phyloP scores from a whole-genome alignment of 2,329 filamentous ascomycete species.

The Botrytis sinoallii region DNA sequence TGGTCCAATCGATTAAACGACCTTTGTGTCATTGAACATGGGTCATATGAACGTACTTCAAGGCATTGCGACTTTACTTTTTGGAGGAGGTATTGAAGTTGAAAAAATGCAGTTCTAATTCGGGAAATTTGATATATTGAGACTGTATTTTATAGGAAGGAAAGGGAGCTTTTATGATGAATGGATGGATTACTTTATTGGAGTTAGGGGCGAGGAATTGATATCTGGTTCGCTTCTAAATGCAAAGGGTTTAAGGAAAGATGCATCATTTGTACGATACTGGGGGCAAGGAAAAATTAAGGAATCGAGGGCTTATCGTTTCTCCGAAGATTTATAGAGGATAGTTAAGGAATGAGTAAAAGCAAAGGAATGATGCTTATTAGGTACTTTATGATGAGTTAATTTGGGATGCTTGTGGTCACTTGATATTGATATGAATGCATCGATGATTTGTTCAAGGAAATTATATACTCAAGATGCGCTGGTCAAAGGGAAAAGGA shows the following conservation, averaged over 20 bases:
- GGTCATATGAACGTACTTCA: not conserved
- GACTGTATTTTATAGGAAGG: not conserved
- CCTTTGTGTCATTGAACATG: not conserved
- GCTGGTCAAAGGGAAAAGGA: not conserved
- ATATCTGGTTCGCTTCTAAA: slow-evolving; percentile 6
- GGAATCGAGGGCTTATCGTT: not conserved
- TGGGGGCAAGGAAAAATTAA: not conserved
- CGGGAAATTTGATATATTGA: not conserved
- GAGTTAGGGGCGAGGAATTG: not conserved
- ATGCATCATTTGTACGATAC: not conserved
- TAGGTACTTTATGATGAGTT: not conserved
- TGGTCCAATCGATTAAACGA: slow-evolving; percentile 11
- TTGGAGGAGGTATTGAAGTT: not conserved
- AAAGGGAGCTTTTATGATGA: not conserved
- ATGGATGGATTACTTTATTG: not conserved
- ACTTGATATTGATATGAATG: not conserved
- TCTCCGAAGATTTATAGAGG: not conserved
- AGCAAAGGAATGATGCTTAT: not conserved
- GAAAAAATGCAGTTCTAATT: not conserved
- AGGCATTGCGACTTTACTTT: not conserved
- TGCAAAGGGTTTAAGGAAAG: not conserved
- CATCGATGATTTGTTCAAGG: not conserved
- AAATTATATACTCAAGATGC: too few relatives aligned
- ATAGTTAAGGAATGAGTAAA: not conserved
- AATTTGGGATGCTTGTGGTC: not conserved